Conservation (phyloP, 2,329 filamentous ascomycete species). For the Stromatinia cepivora region DNA sequence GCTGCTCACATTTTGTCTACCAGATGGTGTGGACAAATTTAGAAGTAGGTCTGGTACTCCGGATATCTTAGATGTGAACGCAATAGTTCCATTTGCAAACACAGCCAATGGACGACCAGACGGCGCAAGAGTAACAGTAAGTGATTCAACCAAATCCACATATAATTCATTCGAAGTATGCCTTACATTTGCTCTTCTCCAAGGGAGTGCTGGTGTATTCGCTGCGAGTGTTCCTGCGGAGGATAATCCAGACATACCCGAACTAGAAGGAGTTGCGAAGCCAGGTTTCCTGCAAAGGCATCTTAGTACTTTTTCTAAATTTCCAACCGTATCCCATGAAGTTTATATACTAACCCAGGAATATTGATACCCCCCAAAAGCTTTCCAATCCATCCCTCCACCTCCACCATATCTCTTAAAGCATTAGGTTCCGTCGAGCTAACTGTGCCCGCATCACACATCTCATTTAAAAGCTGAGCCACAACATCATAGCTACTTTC, state of each 20-base stretch:
- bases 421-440: constrained; percentile 92
- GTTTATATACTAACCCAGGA: constrained; percentile 57
- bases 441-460: constrained; percentile 92
- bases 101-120: constrained; percentile 85
- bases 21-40: constrained; percentile 75
- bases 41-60: constrained; percentile 89
- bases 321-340: neutral
- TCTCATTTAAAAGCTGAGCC: constrained; percentile 88
- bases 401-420: constrained; percentile 85
- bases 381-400: constrained; percentile 87
- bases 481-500: constrained; percentile 91
- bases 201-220: constrained; percentile 66
- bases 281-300: constrained; percentile 36
- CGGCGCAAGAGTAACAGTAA: constrained; percentile 84
- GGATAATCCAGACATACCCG: constrained; percentile 40
- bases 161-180: constrained; percentile 98
- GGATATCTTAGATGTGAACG: constrained; percentile 92
- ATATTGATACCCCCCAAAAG: constrained; percentile 83
- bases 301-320: neutral
- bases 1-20: constrained; percentile 71
- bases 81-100: constrained; percentile 87
- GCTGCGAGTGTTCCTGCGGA: constrained; percentile 41
- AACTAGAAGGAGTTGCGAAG: constrained; percentile 35
- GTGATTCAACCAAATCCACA: constrained; percentile 89
- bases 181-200: constrained; percentile 86